A percentile compares a stretch with the other conserved stretches of the same genome.
These are phyloP conservation scores for Zalaria obscura DNA, from an alignment of 2,329 filamentous ascomycete genomes.

Conservation along the genomic window DNA sequence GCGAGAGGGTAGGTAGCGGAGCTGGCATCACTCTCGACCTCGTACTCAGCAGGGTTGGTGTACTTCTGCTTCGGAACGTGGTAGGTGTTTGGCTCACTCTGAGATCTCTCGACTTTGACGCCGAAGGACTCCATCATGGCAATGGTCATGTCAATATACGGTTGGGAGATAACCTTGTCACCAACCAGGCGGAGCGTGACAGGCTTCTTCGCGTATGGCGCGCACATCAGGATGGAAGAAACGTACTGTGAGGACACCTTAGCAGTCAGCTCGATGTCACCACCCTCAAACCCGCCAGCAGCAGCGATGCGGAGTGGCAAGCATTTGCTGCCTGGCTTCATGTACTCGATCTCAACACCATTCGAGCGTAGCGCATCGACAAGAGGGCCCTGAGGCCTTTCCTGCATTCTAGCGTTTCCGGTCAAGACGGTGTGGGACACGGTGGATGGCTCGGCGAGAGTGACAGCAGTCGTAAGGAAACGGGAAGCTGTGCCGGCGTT, in stretches of 20 bases:
- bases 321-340: slow-evolving; percentile 69
- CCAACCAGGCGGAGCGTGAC: slow-evolving; percentile 83
- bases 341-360: slow-evolving; percentile 73
- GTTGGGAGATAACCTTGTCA: slow-evolving; percentile 93
- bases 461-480: slow-evolving; percentile 83
- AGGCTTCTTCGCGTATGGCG: slow-evolving; percentile 87
- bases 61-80: slow-evolving; percentile 80
- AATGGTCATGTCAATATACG: slow-evolving; percentile 97
- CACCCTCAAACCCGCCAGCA: slow-evolving; percentile 69
- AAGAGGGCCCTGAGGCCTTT: slow-evolving; percentile 80
- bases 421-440: slow-evolving; percentile 66
- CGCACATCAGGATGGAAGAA: slow-evolving; percentile 90
- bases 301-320: slow-evolving; percentile 74
- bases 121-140: slow-evolving; percentile 95
- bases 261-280: slow-evolving; percentile 79
- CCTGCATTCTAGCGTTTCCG: slow-evolving; percentile 92
- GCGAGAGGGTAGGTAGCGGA: slow-evolving; percentile 93
- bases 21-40: slow-evolving; percentile 92
- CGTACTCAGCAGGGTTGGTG: slow-evolving; percentile 70
- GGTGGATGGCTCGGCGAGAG: slow-evolving; percentile 55
- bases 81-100: slow-evolving; percentile 76
- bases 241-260: slow-evolving; percentile 99
- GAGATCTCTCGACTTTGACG: slow-evolving; percentile 61
- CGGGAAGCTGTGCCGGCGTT: slow-evolving; percentile 94
- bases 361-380: slow-evolving; percentile 82